phyloP scores from a whole-genome alignment of 306 rosid genomes.

The Lotus japonicus region DNA sequence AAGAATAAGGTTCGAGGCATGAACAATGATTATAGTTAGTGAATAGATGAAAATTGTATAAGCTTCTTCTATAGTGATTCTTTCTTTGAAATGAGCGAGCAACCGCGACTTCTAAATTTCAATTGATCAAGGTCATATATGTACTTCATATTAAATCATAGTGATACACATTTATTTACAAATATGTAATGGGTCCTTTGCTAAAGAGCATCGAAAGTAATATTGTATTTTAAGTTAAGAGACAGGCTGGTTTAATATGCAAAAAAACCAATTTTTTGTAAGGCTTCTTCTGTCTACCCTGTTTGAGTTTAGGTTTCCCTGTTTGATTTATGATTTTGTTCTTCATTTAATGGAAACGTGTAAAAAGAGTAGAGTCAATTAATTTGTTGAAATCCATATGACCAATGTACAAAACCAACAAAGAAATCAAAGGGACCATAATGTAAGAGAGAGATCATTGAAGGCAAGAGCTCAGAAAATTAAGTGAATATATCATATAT shows the following conservation, averaged over 20 bases:
- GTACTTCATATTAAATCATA: not conserved
- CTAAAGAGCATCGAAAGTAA: not conserved
- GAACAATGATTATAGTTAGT: slow-evolving; percentile 21
- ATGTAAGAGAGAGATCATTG: not conserved
- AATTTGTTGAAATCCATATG: slow-evolving; percentile 9
- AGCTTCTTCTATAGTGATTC: not conserved
- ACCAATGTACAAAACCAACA: slow-evolving; percentile 27
- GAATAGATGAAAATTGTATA: not conserved
- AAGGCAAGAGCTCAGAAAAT: not conserved
- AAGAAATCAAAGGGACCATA: not conserved
- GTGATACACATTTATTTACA: not conserved
- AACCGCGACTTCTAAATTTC: not conserved
- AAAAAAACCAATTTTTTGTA: not conserved
- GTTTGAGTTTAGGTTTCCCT: not conserved
- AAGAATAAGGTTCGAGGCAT: not conserved
- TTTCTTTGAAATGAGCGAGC: not conserved
- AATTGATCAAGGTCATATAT: not conserved
- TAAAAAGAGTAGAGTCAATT: not conserved
- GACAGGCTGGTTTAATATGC: not conserved
- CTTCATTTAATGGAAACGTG: not conserved
- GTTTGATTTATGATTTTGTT: not conserved
- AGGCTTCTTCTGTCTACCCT: not conserved
- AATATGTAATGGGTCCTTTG: not conserved
- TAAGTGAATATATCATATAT: not conserved
- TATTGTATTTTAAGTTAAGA: not conserved